A percentile compares a stretch with the other conserved stretches of the same genome.
phyloP scores from a whole-genome alignment of 495 filamentous ascomycete species.

The Penicillium tannophilum region DNA sequence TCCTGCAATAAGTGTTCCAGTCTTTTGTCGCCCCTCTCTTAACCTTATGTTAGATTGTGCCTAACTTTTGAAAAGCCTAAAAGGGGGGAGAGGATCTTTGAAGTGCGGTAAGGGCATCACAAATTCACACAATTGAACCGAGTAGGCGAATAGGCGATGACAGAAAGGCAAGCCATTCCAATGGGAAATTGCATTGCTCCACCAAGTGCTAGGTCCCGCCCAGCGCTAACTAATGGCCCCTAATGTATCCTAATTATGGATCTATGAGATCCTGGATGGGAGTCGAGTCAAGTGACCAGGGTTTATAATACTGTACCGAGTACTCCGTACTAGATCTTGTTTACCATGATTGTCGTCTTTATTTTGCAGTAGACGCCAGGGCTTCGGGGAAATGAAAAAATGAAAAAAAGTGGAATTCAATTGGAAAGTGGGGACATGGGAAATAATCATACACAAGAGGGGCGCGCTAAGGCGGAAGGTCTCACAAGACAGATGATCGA shows the following conservation, averaged over 20 bases:
- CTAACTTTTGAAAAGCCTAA: neutral
- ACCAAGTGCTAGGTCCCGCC: neutral
- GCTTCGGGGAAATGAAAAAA: constrained; percentile 3
- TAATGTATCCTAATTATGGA: constrained; percentile 4
- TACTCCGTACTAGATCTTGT: too few species aligned
- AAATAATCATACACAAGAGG: constrained; percentile 27
- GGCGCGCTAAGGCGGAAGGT: constrained; percentile 33
- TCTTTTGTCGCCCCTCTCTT: neutral
- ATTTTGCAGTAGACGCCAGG: neutral
- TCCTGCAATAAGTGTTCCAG: neutral
- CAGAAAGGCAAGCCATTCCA: constrained; percentile 15
- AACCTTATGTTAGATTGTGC: neutral
- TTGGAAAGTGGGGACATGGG: constrained; percentile 20
- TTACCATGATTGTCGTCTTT: too few species aligned
- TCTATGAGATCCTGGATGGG: neutral
- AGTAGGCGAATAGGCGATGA: constrained; percentile 18
- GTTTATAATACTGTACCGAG: neutral
- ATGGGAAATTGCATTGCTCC: constrained; percentile 11
- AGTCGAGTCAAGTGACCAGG: neutral
- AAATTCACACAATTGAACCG: neutral
- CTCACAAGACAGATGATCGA: constrained; percentile 38
- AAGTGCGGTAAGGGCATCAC: constrained; percentile 4
- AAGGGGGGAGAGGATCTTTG: neutral
- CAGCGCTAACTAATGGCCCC: neutral
- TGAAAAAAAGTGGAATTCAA: constrained; percentile 8